Conservation (phyloP, 2,329 filamentous ascomycete genomes). For the Geosmithia morbida region DNA sequence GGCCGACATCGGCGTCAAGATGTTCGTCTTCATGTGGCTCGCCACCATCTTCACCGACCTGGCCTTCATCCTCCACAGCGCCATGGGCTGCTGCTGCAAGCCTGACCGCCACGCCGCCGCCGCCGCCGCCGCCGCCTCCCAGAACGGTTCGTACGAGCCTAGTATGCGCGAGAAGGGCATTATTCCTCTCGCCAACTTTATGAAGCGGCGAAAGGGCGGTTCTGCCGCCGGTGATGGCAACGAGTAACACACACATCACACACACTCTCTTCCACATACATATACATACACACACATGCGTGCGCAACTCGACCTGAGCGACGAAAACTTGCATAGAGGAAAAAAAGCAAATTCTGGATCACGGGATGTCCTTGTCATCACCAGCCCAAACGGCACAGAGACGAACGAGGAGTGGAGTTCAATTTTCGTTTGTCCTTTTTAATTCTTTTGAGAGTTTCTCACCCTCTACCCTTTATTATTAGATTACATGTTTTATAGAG, state of each 20-base stretch:
- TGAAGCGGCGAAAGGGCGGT: slow-evolving; percentile 12
- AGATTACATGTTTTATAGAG: not conserved
- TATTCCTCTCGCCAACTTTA: slow-evolving; percentile 11
- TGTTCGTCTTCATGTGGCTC: slow-evolving; percentile 88
- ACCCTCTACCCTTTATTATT: not conserved
- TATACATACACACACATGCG: no score
- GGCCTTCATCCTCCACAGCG: slow-evolving; percentile 59
- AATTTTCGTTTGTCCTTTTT: not conserved
- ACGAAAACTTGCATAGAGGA: no score
- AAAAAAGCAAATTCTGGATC: no score
- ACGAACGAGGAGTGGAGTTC: not conserved
- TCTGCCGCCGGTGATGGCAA: not conserved
- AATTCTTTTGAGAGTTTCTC: not conserved
- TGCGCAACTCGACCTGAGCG: no score
- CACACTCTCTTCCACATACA: no score
- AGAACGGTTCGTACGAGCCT: not conserved
- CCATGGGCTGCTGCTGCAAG: slow-evolving; percentile 63
- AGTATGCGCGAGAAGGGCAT: slow-evolving; percentile 7
- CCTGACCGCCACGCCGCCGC: slow-evolving; percentile 9
- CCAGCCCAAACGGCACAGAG: no score
- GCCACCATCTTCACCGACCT: slow-evolving; percentile 52
- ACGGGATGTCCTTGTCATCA: no score
- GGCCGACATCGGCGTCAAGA: slow-evolving; percentile 52
- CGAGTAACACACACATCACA: not conserved
- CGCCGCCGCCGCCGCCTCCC: not conserved